Evolutionary conservation across 106 monocot genomes (phyloP), one percentile per base, ranked within the genome.

Genomic region (Dendrobium catenatum): DNA sequence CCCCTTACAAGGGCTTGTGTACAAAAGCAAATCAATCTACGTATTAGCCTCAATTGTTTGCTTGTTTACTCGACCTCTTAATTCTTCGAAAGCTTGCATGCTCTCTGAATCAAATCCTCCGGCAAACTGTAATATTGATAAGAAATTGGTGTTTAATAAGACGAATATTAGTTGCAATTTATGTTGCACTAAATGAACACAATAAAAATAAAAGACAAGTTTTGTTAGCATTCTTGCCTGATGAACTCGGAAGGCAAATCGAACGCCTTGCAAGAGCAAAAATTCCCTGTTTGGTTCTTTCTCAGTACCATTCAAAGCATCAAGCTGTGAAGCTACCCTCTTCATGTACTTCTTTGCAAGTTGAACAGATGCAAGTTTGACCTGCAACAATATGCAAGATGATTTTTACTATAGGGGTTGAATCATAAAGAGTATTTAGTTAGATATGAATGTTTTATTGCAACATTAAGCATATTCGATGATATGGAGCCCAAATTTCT

Each of bases 321-420:
- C 96, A 22, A 96, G 90, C 84, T 96, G 93, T 68, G 90, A 78
- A 46, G 94, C 87, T 66, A 96, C 96, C 67, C 96, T 87, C 85
- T 93, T 94, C 96, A 96, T 96, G 88, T 96, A 96, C 82, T 94
- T 92, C 64, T 85, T 96, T 41, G 96, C 93, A 61, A 96, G 89
- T 81, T 96, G 96, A 81, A 96, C 91, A 19, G 94, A 94, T 85
- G 96, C 85, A 6, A 96, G 79, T 78, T 96, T 96, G 59, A 96
- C 92, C 96, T 96, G 84, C 81, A 86, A 75, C 70, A 43, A 40
- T 15, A 74, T 49, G 18, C 18, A 13, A 18, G 74, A 73, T 40
- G 40, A 73, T 73, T 16, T 41, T 73, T 13, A 13, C 8, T 4
- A 0, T 13, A 37, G 33, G 40, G 16, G 15, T 40, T 33, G 37